Evolutionary conservation across 1,284 basidiomycete genomes (phyloP).

Genomic region (Marasmius sp.): DNA sequence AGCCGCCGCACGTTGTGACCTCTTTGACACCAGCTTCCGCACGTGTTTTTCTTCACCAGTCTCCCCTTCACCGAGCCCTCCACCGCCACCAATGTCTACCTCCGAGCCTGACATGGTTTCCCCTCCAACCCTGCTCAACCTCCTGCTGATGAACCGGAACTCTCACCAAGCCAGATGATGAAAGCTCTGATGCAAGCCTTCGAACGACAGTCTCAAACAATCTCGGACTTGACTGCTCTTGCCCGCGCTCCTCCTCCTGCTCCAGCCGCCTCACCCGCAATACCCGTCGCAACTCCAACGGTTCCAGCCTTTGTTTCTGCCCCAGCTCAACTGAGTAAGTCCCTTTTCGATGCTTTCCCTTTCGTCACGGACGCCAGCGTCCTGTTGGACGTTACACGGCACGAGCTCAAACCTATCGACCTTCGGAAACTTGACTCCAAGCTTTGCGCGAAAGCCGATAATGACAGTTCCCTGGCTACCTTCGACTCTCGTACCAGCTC

Average conservation of each 20-base stretch:
- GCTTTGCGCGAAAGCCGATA: not conserved
- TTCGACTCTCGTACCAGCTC: not conserved
- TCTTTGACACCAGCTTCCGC: too few relatives aligned
- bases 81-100: not conserved
- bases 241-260: not conserved
- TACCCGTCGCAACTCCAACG: not conserved
- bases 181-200: too few relatives aligned
- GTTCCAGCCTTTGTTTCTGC: not conserved
- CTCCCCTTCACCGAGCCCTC: not conserved
- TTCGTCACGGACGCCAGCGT: not conserved
- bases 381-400: slow-evolving; percentile 7
- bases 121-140: too few relatives aligned
- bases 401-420: slow-evolving; percentile 3
- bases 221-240: too few relatives aligned
- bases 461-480: not conserved
- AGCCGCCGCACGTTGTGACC: not conserved
- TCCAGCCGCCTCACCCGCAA: not conserved
- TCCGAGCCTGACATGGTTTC: not conserved
- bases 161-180: too few relatives aligned
- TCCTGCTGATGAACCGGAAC: too few relatives aligned
- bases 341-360: not conserved
- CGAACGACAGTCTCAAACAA: too few relatives aligned
- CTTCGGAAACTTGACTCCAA: slow-evolving; percentile 3
- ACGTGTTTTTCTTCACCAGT: not conserved
- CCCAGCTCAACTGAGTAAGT: not conserved